A percentile compares a stretch with the other conserved stretches of the same genome.
Evolutionary conservation across 371 early-diverging fungal species (phyloP).

Genomic region (Furculomyces boomerangus): DNA sequence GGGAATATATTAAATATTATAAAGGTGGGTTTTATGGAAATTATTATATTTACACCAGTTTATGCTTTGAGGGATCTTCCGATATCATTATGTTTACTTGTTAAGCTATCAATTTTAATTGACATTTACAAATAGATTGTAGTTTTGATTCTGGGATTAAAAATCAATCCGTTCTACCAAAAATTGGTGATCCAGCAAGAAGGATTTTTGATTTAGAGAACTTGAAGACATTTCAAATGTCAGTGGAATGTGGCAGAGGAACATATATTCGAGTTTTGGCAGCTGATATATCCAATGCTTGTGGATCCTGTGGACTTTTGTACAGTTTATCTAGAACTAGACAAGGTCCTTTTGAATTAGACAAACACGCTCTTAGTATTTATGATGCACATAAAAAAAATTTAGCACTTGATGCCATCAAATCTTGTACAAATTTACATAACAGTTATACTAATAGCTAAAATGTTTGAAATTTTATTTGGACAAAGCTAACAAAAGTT

Average conservation of each 20-base stretch:
- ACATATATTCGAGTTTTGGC: not conserved
- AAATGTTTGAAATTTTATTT: too few relatives aligned
- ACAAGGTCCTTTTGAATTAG: not conserved
- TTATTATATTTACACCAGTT: too few relatives aligned
- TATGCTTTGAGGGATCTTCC: too few relatives aligned
- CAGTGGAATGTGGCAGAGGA: not conserved
- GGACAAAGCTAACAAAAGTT: too few relatives aligned
- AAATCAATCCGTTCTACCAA: not conserved
- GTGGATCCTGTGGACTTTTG: not conserved
- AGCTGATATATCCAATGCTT: not conserved
- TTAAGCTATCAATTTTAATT: too few relatives aligned
- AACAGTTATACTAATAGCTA: too few relatives aligned
- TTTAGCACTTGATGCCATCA: not conserved
- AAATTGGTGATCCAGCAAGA: not conserved
- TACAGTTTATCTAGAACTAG: not conserved
- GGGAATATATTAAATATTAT: too few relatives aligned
- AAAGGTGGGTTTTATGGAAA: too few relatives aligned
- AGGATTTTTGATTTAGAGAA: not conserved
- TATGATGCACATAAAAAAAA: not conserved
- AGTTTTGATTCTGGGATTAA: too few relatives aligned
- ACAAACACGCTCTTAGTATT: not conserved
- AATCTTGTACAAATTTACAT: not conserved
- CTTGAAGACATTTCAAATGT: not conserved
- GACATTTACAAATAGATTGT: too few relatives aligned
- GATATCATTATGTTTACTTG: too few relatives aligned